Evolutionary conservation across 345 rosid species (phyloP), one percentile per base, ranked within the genome.

Genomic region (Salix koriyanagi): DNA sequence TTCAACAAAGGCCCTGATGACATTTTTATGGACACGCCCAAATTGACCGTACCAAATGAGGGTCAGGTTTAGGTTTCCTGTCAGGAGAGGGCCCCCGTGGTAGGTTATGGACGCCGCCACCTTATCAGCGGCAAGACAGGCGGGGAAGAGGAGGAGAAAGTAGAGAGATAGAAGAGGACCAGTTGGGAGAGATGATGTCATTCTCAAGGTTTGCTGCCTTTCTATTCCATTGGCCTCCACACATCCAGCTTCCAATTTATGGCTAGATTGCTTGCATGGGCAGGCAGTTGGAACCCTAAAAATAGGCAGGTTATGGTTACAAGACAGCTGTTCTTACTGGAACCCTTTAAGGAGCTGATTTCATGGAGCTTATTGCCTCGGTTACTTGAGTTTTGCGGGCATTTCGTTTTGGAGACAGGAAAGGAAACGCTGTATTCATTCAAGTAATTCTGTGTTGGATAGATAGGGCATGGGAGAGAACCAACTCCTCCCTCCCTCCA

Each of bases 41-140:
- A 78, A 78, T 8, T 42, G 72, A 6, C 88, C 86, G 60, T 85
- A 85, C 85, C 85, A 85, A 23, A 85, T 19, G 4, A 82, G 70
- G 12, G 69, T 46, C 8, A 85, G 79, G 44, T 78, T 60, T 14
- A 85, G 12, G 16, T 78, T 41, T 28, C 86, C 82, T 54, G 74
- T 64, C 50, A 85, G 79, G 66, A 85, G 25, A 19, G 82, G 70
- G 18, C 88, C 88, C 1, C 83, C 81, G 26, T 85, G 84, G 76
- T 74, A 10, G 21, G 74, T 79, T 28, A 80, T 41, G n/a, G 13
- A 13, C 3, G 56, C 15, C 23, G 9, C 13, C 3, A 64, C 15
- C 37, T 48, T 14, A 8, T 65, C 13, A 28, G 67, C 9, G 15
- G 14, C 73, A n/a, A 19, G 74, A 21, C 58, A 66, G 0, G 41